phyloP scores from a whole-genome alignment of 1,139 yeast genomes.

The Kluyveromyces marxianus region DNA sequence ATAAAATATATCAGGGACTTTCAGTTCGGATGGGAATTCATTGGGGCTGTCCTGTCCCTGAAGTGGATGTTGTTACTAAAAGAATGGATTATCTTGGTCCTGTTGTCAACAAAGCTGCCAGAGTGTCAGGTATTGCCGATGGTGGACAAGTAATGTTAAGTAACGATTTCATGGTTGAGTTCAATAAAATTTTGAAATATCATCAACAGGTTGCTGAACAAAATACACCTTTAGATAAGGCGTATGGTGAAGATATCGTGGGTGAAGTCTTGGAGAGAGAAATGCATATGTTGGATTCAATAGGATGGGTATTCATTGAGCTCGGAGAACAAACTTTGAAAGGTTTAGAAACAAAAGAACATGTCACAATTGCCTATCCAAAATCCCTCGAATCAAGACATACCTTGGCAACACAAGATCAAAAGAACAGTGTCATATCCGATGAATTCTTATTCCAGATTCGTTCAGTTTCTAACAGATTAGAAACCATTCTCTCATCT shows the following conservation, averaged over 20 bases:
- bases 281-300: conserved; percentile 53
- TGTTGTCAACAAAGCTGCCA: conserved; percentile 91
- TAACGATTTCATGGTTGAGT: conserved; percentile 70
- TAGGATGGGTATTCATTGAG: conserved; percentile 63
- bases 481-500: conserved; percentile 22
- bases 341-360: conserved; percentile 91
- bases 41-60: conserved; percentile 98
- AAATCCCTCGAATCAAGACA: conserved; percentile 50
- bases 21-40: conserved; percentile 97
- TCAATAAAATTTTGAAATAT: conserved; percentile 48
- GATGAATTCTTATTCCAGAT: conserved; percentile 22
- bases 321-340: conserved; percentile 86
- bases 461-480: conserved; percentile 19
- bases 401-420: conserved; percentile 25
- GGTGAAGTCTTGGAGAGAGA: conserved; percentile 66
- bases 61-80: conserved; percentile 85
- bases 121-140: conserved; percentile 91
- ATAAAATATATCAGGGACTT: conserved; percentile 70
- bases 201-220: conserved; percentile 41
- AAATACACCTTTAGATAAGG: conserved; percentile 39
- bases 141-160: conserved; percentile 96
- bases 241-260: conserved; percentile 55
- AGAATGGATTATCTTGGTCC: conserved; percentile 99
- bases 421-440: conserved; percentile 20
- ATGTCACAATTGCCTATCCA: conserved; percentile 75